These are phyloP conservation scores for Arxiozyma telluris DNA, from an alignment of 1,139 yeast species.

Conservation along the genomic window DNA sequence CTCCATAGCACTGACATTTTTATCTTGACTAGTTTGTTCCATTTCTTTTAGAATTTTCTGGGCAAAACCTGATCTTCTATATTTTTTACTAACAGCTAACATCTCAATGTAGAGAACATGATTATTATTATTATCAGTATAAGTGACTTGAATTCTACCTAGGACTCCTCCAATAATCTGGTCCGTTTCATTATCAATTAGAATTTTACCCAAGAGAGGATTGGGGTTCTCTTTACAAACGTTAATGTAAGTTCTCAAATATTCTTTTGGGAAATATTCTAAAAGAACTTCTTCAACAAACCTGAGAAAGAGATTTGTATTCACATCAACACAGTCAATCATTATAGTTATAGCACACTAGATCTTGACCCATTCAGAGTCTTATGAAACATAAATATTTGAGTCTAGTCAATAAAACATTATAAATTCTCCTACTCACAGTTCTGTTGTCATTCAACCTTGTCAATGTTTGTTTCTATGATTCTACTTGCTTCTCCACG, in stretches of 20 bases:
- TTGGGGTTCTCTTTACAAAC: not conserved
- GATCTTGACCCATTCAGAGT: not conserved
- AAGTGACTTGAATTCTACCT: not conserved
- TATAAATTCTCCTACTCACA: no score
- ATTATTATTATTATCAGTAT: no score
- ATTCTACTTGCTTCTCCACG: no score
- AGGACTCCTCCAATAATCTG: not conserved
- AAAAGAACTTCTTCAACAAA: not conserved
- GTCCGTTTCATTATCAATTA: not conserved
- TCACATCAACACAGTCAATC: not conserved
- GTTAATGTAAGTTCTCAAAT: not conserved
- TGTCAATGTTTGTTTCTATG: not conserved
- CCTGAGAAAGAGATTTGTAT: not conserved
- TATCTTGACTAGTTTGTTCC: slow-evolving; percentile 44
- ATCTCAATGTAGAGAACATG: slow-evolving; percentile 48
- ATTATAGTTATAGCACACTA: no score
- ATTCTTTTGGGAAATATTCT: not conserved
- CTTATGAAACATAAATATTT: no score
- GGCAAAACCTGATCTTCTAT: slow-evolving; percentile 58
- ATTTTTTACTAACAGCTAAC: slow-evolving; percentile 55
- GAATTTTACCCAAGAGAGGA: not conserved
- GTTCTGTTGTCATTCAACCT: not conserved
- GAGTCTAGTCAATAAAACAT: not conserved
- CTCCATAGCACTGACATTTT: slow-evolving; percentile 47
- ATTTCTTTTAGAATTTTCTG: slow-evolving; percentile 45